Percentiles rank a stretch among this genome's conserved stretches.
These are phyloP conservation scores for Daldinia caldariorum DNA, from an alignment of 495 filamentous ascomycete species.

Conservation along the genomic window DNA sequence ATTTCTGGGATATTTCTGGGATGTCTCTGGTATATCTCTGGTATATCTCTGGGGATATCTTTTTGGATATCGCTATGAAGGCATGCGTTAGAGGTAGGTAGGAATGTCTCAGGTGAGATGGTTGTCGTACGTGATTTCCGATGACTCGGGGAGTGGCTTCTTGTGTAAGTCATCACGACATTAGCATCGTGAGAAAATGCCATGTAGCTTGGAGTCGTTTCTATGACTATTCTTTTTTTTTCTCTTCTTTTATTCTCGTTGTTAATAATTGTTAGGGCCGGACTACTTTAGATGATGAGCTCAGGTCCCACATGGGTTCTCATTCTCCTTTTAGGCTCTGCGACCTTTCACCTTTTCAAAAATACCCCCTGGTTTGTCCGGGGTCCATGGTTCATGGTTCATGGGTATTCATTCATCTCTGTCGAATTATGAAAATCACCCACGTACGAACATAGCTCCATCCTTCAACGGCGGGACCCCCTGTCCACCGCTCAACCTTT, in stretches of 20 bases:
- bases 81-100: neutral
- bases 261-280: conserved; percentile 24
- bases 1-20: conserved; percentile 5
- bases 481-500: conserved; percentile 36
- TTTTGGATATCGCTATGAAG: neutral
- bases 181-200: conserved; percentile 21
- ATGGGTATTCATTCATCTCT: conserved; percentile 37
- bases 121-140: conserved; percentile 33
- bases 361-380: conserved; percentile 32
- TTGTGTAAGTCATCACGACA: conserved; percentile 34
- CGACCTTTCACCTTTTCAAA: conserved; percentile 28
- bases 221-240: neutral
- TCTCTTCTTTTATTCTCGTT: conserved; percentile 6
- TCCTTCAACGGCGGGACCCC: conserved; percentile 27
- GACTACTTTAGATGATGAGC: conserved; percentile 22
- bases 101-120: conserved; percentile 37
- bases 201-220: neutral
- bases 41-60: neutral
- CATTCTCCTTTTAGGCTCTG: conserved; percentile 33
- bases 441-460: conserved; percentile 36
- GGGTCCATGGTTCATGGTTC: conserved; percentile 22
- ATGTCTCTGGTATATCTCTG: neutral
- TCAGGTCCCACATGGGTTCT: conserved; percentile 38
- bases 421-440: conserved; percentile 45
- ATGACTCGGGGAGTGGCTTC: conserved; percentile 25